Evolutionary conservation across 352 stramenopile species (phyloP).

Genomic region (Globisporangium rhizosaccharum): DNA sequence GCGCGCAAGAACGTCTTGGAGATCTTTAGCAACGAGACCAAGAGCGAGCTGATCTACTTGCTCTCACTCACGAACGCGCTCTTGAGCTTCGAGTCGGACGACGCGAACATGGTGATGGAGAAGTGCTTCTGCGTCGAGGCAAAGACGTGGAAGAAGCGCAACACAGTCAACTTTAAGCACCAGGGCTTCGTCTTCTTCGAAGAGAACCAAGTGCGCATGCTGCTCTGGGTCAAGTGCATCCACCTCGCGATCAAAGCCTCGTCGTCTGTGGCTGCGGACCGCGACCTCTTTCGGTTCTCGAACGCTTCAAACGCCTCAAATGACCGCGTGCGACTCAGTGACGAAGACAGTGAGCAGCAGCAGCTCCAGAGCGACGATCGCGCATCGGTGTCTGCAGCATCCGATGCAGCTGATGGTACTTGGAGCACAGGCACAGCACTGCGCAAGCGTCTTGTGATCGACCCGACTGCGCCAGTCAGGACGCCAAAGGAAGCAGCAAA

Average conservation of each 20-base stretch:
- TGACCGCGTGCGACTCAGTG: not conserved
- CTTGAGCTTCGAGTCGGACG: slow-evolving; percentile 65
- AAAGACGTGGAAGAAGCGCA: slow-evolving; percentile 66
- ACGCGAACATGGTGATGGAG: slow-evolving; percentile 60
- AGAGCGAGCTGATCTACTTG: slow-evolving; percentile 49
- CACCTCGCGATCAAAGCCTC: slow-evolving; percentile 56
- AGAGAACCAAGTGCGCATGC: slow-evolving; percentile 60
- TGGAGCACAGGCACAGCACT: slow-evolving; percentile 4
- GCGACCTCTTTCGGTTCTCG: slow-evolving; percentile 35
- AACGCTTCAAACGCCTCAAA: slow-evolving; percentile 7
- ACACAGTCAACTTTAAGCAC: slow-evolving; percentile 43
- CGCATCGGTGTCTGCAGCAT: slow-evolving; percentile 5
- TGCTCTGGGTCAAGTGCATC: slow-evolving; percentile 76
- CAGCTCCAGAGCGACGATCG: slow-evolving; percentile 19
- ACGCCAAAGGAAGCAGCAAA: slow-evolving; percentile 6
- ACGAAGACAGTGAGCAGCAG: slow-evolving; percentile 7
- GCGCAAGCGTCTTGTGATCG: slow-evolving; percentile 27
- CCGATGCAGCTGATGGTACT: not conserved
- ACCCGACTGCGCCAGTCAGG: slow-evolving; percentile 8
- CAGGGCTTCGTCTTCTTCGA: slow-evolving; percentile 75
- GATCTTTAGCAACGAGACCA: slow-evolving; percentile 56
- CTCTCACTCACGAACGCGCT: slow-evolving; percentile 50
- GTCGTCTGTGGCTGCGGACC: slow-evolving; percentile 20
- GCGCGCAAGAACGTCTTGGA: slow-evolving; percentile 47
- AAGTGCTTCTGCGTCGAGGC: slow-evolving; percentile 76